Conservation (phyloP, 495 filamentous ascomycete species). For the Margaritispora aquatica region DNA sequence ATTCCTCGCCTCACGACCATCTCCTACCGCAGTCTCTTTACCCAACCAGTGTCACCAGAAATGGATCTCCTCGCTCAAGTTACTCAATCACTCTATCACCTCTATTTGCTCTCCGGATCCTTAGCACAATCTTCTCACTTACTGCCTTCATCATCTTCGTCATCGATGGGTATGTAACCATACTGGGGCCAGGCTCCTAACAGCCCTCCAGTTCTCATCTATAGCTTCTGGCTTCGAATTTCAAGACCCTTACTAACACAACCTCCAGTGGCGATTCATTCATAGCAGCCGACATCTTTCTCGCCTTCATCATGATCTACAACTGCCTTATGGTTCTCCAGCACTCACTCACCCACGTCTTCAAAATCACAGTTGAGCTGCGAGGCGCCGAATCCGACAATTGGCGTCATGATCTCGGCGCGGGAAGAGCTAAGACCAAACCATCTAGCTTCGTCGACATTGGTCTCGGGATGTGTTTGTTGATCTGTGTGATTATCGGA, state of each 20-base stretch:
- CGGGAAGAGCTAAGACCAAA: not conserved
- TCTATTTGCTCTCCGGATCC: not conserved
- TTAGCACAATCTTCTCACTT: not conserved
- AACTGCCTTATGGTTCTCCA: slow-evolving; percentile 6
- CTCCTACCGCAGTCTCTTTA: not conserved
- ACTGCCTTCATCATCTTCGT: slow-evolving; percentile 11
- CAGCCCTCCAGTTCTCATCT: not conserved
- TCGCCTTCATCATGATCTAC: slow-evolving; percentile 3
- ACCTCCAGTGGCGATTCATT: not conserved
- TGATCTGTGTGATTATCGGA: slow-evolving; percentile 3
- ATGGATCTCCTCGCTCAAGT: not conserved
- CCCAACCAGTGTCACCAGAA: not conserved
- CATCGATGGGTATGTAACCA: not conserved
- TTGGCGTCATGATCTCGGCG: not conserved
- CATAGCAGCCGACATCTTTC: slow-evolving; percentile 12
- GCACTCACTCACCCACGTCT: not conserved
- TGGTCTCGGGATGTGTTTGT: not conserved
- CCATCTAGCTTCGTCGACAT: not conserved
- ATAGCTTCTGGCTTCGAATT: not conserved
- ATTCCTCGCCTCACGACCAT: not conserved
- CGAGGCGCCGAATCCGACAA: not conserved
- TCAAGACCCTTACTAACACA: not conserved
- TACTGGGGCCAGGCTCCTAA: not conserved
- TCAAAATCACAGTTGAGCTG: slow-evolving; percentile 8
- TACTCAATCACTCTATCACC: slow-evolving; percentile 4